A percentile compares a stretch with the other conserved stretches of the same genome.
phyloP scores from a whole-genome alignment of 129 eudicot species.

The sunflower (Helianthus annuus) region HanXRQr2.0-SUNRISE NC_035443.2:145898177-145898676 shows the following conservation, averaged over 20 bases:
- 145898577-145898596: neutral
- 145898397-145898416: neutral
- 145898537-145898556: slow-evolving; percentile 53
- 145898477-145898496: slow-evolving; percentile 75
- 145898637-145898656: neutral
- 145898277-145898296: slow-evolving; percentile 42
- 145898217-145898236: neutral
- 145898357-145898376: slow-evolving; percentile 50
- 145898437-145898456: neutral
- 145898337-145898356: slow-evolving; percentile 95
- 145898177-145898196: neutral
- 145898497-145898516: slow-evolving; percentile 79
- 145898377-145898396: too few relatives aligned
- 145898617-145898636: neutral
- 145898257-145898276: slow-evolving; percentile 8
- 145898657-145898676: too few relatives aligned
- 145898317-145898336: slow-evolving; percentile 99
- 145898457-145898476: slow-evolving; percentile 73
- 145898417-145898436: neutral
- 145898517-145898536: slow-evolving; percentile 89
- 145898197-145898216: neutral
- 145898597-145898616: too few relatives aligned
- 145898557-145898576: neutral
- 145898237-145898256: neutral
- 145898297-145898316: slow-evolving; percentile 99